Percentiles rank a stretch among this genome's conserved stretches.
phyloP scores from a whole-genome alignment of 805 yeast species.

The Debaryomyces tyrocola region DNA sequence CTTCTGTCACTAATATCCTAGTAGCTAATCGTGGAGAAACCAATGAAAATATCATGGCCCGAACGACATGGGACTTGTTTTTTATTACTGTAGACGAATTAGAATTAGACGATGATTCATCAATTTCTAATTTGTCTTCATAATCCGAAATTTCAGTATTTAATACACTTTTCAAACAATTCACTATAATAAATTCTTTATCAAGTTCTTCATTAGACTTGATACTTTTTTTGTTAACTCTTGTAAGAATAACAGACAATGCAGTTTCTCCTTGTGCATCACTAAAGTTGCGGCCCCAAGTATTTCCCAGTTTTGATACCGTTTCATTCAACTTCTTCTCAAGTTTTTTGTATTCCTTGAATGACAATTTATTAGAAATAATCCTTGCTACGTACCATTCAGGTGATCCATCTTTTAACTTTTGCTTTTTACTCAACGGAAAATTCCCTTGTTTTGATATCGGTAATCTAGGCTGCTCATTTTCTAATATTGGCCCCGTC shows the following conservation, averaged over 20 bases:
- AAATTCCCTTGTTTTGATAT: neutral
- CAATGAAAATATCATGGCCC: constrained; percentile 37
- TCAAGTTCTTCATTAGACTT: constrained; percentile 47
- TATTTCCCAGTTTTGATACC: constrained; percentile 13
- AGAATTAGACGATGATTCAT: constrained; percentile 7
- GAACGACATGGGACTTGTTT: constrained; percentile 34
- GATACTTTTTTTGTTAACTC: constrained; percentile 41
- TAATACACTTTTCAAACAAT: constrained; percentile 36
- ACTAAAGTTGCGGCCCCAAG: constrained; percentile 34
- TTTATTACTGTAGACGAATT: constrained; percentile 2
- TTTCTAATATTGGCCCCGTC: too few relatives aligned
- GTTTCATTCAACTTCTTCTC: constrained; percentile 31
- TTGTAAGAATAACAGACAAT: constrained; percentile 35
- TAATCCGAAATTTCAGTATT: constrained; percentile 22
- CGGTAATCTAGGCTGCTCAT: neutral
- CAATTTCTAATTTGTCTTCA: constrained; percentile 8
- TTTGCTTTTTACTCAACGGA: constrained; percentile 16
- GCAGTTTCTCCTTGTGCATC: constrained; percentile 47
- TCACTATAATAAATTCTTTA: constrained; percentile 37
- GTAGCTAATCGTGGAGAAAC: constrained; percentile 42
- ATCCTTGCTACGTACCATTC: constrained; percentile 41
- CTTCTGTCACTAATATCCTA: constrained; percentile 40
- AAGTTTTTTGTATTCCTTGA: constrained; percentile 34
- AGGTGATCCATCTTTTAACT: constrained; percentile 38
- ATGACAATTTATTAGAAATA: constrained; percentile 31